phyloP scores from a whole-genome alignment of 192 early-diverging fungal species.

The Oehlia diaphana region DNA sequence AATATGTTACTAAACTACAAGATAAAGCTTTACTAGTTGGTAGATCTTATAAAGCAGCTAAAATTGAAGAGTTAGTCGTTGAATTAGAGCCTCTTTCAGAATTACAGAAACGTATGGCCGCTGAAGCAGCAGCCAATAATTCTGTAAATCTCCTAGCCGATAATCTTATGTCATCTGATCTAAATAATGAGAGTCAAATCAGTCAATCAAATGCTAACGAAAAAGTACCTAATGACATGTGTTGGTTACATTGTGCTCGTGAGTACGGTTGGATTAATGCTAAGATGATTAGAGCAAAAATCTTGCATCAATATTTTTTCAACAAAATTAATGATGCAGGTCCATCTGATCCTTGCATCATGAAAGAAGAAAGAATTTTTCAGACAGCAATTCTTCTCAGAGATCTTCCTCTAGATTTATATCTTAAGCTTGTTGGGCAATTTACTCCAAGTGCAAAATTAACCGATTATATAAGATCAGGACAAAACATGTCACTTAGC shows the following conservation, averaged over 20 bases:
- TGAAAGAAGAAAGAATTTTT: conserved; percentile 21
- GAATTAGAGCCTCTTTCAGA: conserved; percentile 44
- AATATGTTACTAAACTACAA: conserved; percentile 45
- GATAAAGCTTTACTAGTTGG: conserved; percentile 42
- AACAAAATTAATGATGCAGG: conserved; percentile 28
- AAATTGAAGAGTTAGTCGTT: conserved; percentile 31
- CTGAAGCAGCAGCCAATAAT: conserved; percentile 18
- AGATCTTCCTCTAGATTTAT: conserved; percentile 35
- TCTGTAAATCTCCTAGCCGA: neutral
- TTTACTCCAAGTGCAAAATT: conserved; percentile 23
- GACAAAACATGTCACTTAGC: conserved; percentile 5
- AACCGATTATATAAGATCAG: conserved; percentile 29
- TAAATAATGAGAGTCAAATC: neutral
- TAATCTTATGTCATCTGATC: neutral
- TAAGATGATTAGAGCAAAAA: conserved; percentile 48
- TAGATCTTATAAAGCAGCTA: conserved; percentile 29
- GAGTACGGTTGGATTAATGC: conserved; percentile 43
- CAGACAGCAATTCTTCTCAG: conserved; percentile 34
- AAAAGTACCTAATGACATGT: conserved; percentile 20
- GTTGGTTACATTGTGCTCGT: conserved; percentile 30
- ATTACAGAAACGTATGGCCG: conserved; percentile 40
- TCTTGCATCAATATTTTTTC: conserved; percentile 42
- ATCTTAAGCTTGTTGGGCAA: conserved; percentile 39
- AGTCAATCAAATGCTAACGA: neutral
- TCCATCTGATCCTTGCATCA: neutral